Evolutionary conservation across 192 early-diverging fungal genomes (phyloP).

Genomic region (Mortierella alpina): DNA sequence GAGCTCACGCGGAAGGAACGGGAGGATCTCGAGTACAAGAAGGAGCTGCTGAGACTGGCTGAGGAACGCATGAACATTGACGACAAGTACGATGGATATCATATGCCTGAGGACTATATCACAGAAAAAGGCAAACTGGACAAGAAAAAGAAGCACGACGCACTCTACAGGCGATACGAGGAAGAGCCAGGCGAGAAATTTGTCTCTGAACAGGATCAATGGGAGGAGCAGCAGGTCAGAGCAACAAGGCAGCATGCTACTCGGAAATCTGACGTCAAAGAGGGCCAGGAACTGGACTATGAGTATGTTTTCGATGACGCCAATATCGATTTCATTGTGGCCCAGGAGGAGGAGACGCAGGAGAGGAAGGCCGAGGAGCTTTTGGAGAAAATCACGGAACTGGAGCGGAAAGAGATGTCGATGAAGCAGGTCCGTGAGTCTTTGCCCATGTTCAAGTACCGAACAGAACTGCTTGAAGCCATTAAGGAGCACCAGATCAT

Average conservation of each 20-base stretch:
- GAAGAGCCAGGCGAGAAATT: slow-evolving; percentile 75
- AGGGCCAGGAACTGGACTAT: slow-evolving; percentile 74
- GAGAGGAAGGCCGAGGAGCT: slow-evolving; percentile 66
- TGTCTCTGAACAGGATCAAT: slow-evolving; percentile 90
- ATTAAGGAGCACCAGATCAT: slow-evolving; percentile 88
- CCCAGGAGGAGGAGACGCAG: slow-evolving; percentile 65
- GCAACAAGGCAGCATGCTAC: slow-evolving; percentile 66
- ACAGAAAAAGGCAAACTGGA: slow-evolving; percentile 98
- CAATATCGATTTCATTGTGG: slow-evolving; percentile 91
- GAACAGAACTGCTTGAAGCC: slow-evolving; percentile 85
- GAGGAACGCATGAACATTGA: slow-evolving; percentile 85
- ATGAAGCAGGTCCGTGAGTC: slow-evolving; percentile 87
- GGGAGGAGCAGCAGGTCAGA: slow-evolving; percentile 89
- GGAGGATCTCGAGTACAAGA: slow-evolving; percentile 84
- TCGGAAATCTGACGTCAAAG: slow-evolving; percentile 61
- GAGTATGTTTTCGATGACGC: slow-evolving; percentile 96
- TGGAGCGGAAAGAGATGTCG: slow-evolving; percentile 73
- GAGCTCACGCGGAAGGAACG: slow-evolving; percentile 83
- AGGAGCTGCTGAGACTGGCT: slow-evolving; percentile 85
- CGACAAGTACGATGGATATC: slow-evolving; percentile 85
- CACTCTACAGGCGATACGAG: slow-evolving; percentile 90
- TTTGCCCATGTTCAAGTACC: slow-evolving; percentile 90
- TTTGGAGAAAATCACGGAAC: slow-evolving; percentile 66
- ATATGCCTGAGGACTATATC: slow-evolving; percentile 94
- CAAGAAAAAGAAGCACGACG: slow-evolving; percentile 90